Percentiles rank a stretch among this genome's conserved stretches.
Evolutionary conservation across 305 asterid species (phyloP).

Genomic region (Solanum chacoense): DNA sequence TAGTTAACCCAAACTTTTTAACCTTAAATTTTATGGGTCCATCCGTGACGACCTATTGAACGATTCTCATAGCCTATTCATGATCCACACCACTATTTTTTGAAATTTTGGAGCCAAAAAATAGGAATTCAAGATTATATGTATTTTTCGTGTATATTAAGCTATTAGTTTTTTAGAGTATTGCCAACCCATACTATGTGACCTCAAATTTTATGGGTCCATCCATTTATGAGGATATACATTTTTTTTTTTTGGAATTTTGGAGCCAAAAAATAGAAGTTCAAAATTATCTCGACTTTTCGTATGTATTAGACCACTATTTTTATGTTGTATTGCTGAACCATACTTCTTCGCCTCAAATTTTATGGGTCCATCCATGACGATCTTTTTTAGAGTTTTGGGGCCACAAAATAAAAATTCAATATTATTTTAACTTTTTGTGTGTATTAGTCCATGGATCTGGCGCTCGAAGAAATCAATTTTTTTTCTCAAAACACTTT

Average conservation of each 20-base stretch:
- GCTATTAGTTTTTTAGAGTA: neutral
- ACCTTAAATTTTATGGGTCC: neutral
- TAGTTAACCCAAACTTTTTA: neutral
- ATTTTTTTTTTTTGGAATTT: too few relatives aligned
- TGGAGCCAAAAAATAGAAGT: neutral
- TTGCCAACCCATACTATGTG: neutral
- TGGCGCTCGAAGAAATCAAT: accelerated
- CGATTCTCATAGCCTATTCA: neutral
- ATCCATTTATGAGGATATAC: neutral
- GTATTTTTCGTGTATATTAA: too few relatives aligned
- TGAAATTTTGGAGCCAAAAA: neutral
- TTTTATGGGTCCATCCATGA: neutral
- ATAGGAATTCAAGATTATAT: neutral
- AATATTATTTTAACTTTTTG: too few relatives aligned
- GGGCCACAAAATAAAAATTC: neutral
- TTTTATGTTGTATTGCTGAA: neutral
- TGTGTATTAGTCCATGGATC: neutral
- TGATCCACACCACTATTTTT: neutral
- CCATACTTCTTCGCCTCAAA: neutral
- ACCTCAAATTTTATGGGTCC: neutral
- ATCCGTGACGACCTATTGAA: neutral
- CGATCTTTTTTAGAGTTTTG: neutral
- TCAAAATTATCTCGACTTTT: neutral
- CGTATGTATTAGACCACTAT: too few relatives aligned
- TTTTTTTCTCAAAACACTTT: neutral